Conservation (phyloP, 768 basidiomycete species). For the Neoboletus brunneissimus region DNA sequence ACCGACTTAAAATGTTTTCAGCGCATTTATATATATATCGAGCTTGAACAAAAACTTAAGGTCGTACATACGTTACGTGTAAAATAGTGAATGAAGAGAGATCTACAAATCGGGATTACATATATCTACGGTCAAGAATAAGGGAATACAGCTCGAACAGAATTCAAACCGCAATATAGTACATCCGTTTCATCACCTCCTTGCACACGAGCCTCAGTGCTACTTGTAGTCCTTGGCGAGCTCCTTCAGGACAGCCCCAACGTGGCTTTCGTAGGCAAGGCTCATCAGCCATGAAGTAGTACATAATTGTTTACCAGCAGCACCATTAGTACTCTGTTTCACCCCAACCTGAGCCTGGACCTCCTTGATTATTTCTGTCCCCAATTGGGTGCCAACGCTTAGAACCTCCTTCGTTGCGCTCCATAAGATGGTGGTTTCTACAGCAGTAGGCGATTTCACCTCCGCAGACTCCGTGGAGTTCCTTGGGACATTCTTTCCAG, state of each 20-base stretch:
- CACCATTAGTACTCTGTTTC: conserved; percentile 8
- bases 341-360: conserved; percentile 13
- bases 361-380: conserved; percentile 22
- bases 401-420: conserved; percentile 18
- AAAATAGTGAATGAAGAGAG: not conserved
- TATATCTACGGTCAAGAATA: not conserved
- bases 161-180: too few relatives aligned
- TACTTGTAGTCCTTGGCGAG: conserved; percentile 4
- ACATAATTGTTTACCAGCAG: conserved; percentile 13
- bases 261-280: conserved; percentile 25
- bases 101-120: not conserved
- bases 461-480: conserved; percentile 11
- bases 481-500: conserved; percentile 16
- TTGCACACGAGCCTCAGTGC: not conserved
- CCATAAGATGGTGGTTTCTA: conserved; percentile 13
- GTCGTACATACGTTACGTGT: not conserved
- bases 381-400: conserved; percentile 12
- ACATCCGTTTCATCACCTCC: not conserved
- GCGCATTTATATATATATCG: not conserved
- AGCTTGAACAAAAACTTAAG: not conserved
- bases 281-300: conserved; percentile 23
- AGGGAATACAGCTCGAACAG: not conserved
- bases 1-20: not conserved
- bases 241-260: conserved; percentile 24
- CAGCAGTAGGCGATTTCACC: not conserved